Percentiles rank a stretch among this genome's conserved stretches.
Evolutionary conservation across 768 basidiomycete species (phyloP).

Genomic region (Lyophyllum decastes): DNA sequence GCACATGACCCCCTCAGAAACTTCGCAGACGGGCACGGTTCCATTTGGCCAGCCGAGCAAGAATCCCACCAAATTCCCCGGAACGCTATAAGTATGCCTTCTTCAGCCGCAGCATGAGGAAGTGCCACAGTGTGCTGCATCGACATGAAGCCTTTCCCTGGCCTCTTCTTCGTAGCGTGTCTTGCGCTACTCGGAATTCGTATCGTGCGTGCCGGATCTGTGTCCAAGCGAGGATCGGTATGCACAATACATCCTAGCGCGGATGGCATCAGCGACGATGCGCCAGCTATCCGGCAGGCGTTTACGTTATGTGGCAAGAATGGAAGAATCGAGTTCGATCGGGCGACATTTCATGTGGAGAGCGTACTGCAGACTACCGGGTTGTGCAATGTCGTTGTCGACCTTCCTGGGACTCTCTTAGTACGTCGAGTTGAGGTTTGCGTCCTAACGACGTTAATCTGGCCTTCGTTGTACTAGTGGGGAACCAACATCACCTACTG

Average conservation of each 20-base stretch:
- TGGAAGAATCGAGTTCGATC: conserved; percentile 27
- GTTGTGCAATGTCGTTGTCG: conserved; percentile 31
- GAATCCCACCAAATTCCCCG: not conserved
- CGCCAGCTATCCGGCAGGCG: conserved; percentile 24
- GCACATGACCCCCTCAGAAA: not conserved
- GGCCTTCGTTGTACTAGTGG: conserved; percentile 21
- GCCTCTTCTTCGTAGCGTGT: conserved; percentile 18
- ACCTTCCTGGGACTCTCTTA: conserved; percentile 35
- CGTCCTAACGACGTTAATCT: not conserved
- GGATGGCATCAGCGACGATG: conserved; percentile 23
- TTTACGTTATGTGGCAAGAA: conserved; percentile 17
- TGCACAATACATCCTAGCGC: conserved; percentile 21
- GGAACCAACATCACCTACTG: conserved; percentile 39
- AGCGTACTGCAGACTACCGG: conserved; percentile 33
- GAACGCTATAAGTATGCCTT: not conserved
- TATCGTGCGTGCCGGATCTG: conserved; percentile 1
- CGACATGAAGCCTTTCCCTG: conserved; percentile 15
- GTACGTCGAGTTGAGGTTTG: conserved; percentile 19
- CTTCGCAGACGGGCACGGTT: not conserved
- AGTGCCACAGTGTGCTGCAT: not conserved
- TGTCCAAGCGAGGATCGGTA: conserved; percentile 1
- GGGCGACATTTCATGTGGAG: conserved; percentile 34
- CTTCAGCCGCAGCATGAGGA: not conserved
- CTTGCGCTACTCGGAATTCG: conserved; percentile 18
- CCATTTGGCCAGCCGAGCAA: not conserved